Evolutionary conservation across 768 basidiomycete species (phyloP), one percentile per base, ranked within the genome.

Genomic region (Leucocoprinus birnbaumii): DNA sequence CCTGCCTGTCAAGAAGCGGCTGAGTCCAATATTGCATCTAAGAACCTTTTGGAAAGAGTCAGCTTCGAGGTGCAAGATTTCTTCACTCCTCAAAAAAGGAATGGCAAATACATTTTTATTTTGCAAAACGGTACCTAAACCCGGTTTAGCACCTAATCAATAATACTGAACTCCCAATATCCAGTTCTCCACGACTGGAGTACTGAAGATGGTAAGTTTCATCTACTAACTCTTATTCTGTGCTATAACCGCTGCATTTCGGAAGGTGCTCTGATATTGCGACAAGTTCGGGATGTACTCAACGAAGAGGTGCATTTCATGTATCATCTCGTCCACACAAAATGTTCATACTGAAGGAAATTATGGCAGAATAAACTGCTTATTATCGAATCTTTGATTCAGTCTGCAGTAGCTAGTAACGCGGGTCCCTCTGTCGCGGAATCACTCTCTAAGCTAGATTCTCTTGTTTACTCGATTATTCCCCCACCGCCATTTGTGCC

Each of bases 141-240:
- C 43, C n/a, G n/a, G n/a, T n/a, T n/a, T 22, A 48, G 19, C 24
- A 21, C 21, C 48, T 13, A 38, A 53, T 27, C 41, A 42, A 14
- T 21, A 27, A 14, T 10, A 26, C 27, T 18, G n/a, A 21, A 27
- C 21, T 40, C 5, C 27, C 24, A 9, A 11, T 24, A 24, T n/a
- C 19, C 9, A 72, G 72, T 73, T 51, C 63, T 73, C 24, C 72
- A 72, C 60, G 71, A 72, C 56, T 73, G 71, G 72, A 69, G 64
- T 50, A 71, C 71, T 1, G 68, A 68, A 51, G 63, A 72, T 34
- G 71, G 68, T 65, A 37, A 41, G 46, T 14, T 9, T 4, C 25
- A 21, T 21, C 35, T 44, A 11, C 10, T 40, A 34, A 38, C 34
- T 22, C 48, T 37, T 31, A 5, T 5, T 31, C 31, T 31, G 31